Percentiles rank a stretch among this genome's conserved stretches.
Evolutionary conservation across 1,139 yeast species (phyloP).

Genomic region (Blastobotrys raffinosifermentans): DNA sequence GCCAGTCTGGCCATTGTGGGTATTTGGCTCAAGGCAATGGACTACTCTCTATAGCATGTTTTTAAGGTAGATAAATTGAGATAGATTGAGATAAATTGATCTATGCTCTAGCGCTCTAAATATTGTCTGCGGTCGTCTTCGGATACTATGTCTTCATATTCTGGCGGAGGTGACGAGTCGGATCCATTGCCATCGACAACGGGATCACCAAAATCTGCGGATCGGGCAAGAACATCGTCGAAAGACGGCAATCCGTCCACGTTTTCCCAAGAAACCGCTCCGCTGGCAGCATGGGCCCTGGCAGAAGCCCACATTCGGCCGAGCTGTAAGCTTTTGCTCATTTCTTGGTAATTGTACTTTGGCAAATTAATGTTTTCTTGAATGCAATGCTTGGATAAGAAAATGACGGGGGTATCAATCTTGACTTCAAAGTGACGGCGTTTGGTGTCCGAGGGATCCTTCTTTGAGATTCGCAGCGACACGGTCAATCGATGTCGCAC

Average conservation of each 20-base stretch:
- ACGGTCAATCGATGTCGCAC: slow-evolving; percentile 74
- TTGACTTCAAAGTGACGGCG: slow-evolving; percentile 85
- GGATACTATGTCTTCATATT: slow-evolving; percentile 13
- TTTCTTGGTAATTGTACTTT: slow-evolving; percentile 40
- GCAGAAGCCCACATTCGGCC: too few species aligned
- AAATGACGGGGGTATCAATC: slow-evolving; percentile 75
- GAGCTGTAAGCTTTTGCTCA: too few species aligned
- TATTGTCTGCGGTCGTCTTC: slow-evolving; percentile 3
- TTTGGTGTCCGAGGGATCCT: slow-evolving; percentile 47
- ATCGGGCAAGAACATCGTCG: slow-evolving; percentile 25
- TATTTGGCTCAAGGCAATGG: slow-evolving; percentile 28
- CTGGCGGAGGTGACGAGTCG: too few species aligned
- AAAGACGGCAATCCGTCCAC: slow-evolving; percentile 25
- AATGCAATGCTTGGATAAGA: slow-evolving; percentile 67
- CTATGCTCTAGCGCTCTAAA: not conserved
- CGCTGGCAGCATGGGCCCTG: too few species aligned
- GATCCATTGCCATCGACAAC: too few species aligned
- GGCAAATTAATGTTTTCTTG: slow-evolving; percentile 68
- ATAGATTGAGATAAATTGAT: not conserved
- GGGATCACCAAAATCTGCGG: too few species aligned
- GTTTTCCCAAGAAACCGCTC: not conserved
- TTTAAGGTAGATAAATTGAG: slow-evolving; percentile 1
- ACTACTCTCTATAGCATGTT: slow-evolving; percentile 19
- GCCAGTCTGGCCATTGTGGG: slow-evolving; percentile 28
- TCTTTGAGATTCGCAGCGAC: slow-evolving; percentile 68